phyloP scores from a whole-genome alignment of 2,329 filamentous ascomycete species.

The Aulographum hederae region DNA sequence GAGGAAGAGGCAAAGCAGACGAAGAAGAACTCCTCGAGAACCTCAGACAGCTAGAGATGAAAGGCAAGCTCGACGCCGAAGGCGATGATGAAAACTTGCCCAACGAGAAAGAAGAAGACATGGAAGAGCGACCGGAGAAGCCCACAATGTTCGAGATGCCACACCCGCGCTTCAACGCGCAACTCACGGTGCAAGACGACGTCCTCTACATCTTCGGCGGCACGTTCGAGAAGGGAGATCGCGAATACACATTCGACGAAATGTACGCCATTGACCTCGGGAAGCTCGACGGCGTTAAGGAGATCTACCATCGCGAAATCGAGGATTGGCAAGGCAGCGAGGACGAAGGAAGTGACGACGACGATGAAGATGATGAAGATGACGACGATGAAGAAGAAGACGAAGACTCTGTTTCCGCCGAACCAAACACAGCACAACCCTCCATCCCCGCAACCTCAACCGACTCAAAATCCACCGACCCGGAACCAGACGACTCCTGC shows the following conservation, averaged over 20 bases:
- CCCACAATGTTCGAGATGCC: constrained; percentile 63
- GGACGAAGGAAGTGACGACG: constrained; percentile 23
- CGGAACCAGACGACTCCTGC: constrained; percentile 26
- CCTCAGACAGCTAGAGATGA: constrained; percentile 67
- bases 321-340: constrained; percentile 57
- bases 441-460: constrained; percentile 12
- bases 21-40: constrained; percentile 83
- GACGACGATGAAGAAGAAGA: constrained; percentile 25
- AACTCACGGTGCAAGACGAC: constrained; percentile 80
- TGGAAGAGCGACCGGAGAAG: constrained; percentile 31
- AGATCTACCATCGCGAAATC: constrained; percentile 72
- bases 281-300: constrained; percentile 83
- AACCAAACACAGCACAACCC: constrained; percentile 33
- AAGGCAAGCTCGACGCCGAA: constrained; percentile 22
- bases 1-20: constrained; percentile 56
- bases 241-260: constrained; percentile 91
- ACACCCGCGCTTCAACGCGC: constrained; percentile 78
- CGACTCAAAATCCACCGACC: constrained; percentile 6
- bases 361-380: constrained; percentile 27
- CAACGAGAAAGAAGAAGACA: constrained; percentile 29
- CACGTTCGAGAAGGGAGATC: constrained; percentile 86
- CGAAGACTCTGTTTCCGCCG: constrained; percentile 26
- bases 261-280: constrained; percentile 86
- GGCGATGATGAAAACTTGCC: constrained; percentile 24
- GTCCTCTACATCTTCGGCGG: constrained; percentile 87